Evolutionary conservation across 208 protist species (phyloP), one percentile per base, ranked within the genome.

Genomic region (Herpetomonas tarakana): DNA sequence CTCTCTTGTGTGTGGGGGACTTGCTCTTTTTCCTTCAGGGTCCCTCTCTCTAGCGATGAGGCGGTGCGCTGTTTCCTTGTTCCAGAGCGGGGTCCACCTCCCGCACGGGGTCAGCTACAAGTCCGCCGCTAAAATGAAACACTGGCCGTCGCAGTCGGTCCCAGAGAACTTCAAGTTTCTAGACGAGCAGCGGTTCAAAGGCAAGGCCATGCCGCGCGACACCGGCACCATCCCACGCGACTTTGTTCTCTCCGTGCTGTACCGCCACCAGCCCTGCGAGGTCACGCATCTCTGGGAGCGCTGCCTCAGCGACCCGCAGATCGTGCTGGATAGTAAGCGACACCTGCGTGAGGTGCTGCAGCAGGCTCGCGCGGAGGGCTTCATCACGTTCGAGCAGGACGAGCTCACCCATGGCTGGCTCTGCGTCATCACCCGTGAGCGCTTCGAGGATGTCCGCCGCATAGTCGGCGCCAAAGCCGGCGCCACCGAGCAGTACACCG

Each of bases 281-380:
- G 79, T 96, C 11, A 65, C 69, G n/a, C 55, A 74, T 2, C 76
- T 96, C 19, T 96, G 91, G 91, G 73, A 86, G 64, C 52, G 81
- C 44, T 96, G 91, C 76, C 79, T 74, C 28, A 60, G 62, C 16
- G 91, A 94, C 60, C 79, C 91, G 14, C 77, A 78, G 49, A 89
- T 84, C 30, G 87, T 94, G n/a, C 80, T 96, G 0, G 91, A 96
- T 62, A 94, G 87, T 72, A 93, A 93, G 66, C 65, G 80, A n/a
- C 91, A 96, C 62, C 82, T 96, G 56, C 87, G 91, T 41, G 77
- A 88, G 30, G 91, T 96, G 29, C 74, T 94, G 45, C 76, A 92
- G 58, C 91, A 96, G 71, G 80, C 85, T 27, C 68, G 91, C 21
- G 75, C 62, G n/a, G 91, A 96, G 70, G 88, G 87, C 26, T 96